Conservation (phyloP, 2,329 filamentous ascomycete genomes). For the Pseudogymnoascus sp. region DNA sequence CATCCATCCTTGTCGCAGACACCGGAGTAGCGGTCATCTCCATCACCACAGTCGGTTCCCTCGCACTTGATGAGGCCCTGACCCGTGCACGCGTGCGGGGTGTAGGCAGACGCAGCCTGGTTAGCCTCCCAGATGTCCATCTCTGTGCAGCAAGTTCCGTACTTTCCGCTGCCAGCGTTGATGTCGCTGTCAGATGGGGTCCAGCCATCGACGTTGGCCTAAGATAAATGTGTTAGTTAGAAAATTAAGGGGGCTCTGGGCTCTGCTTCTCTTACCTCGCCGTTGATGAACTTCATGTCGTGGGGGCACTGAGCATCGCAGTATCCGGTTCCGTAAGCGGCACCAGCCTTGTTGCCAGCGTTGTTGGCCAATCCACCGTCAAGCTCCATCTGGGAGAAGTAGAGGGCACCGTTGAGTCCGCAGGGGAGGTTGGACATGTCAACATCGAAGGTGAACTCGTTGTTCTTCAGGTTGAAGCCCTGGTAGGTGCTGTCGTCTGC, state of each 20-base stretch:
- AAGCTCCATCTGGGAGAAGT: conserved; percentile 53
- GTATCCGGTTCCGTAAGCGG: conserved; percentile 53
- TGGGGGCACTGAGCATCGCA: conserved; percentile 50
- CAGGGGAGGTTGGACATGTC: conserved; percentile 59
- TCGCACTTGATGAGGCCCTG: conserved; percentile 36
- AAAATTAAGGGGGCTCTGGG: conserved; percentile 26
- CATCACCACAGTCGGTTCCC: conserved; percentile 32
- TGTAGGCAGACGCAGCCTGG: conserved; percentile 46
- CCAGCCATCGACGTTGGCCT: conserved; percentile 46
- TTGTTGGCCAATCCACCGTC: conserved; percentile 48
- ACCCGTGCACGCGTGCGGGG: conserved; percentile 46
- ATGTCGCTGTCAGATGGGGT: conserved; percentile 35
- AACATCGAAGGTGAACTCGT: conserved; percentile 64
- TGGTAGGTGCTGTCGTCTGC: conserved; percentile 52
- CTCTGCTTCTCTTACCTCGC: conserved; percentile 27
- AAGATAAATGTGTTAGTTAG: conserved; percentile 19
- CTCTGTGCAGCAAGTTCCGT: conserved; percentile 55
- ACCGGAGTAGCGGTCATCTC: conserved; percentile 42
- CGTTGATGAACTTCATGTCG: conserved; percentile 43
- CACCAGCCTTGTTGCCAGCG: conserved; percentile 44
- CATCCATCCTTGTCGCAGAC: conserved; percentile 55
- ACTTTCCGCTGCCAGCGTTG: conserved; percentile 42
- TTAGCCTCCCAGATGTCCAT: conserved; percentile 60
- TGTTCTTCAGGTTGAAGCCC: conserved; percentile 54
- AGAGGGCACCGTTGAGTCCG: conserved; percentile 62